Percentiles rank a stretch among this genome's conserved stretches.
These are phyloP conservation scores for Camellia lanceoleosa DNA, from an alignment of 148 eudicot genomes.

Conservation along the genomic window DNA sequence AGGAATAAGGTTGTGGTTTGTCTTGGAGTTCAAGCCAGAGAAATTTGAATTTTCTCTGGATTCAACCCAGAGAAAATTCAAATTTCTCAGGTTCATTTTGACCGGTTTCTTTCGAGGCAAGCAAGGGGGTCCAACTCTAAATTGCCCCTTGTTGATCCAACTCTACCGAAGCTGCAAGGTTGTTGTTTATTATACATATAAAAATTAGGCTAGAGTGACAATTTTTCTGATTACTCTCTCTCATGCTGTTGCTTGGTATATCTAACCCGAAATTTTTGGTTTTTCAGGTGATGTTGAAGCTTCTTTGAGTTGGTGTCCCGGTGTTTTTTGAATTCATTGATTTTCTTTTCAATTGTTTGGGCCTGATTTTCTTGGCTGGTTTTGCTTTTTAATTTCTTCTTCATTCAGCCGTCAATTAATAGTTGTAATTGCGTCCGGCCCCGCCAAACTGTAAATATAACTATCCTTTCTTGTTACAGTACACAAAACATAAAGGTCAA, in stretches of 20 bases:
- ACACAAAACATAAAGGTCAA: slow-evolving; percentile 18
- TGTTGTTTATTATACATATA: not conserved
- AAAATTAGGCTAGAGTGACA: not conserved
- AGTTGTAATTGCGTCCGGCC: slow-evolving; percentile 17
- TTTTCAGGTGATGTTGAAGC: slow-evolving; percentile 17
- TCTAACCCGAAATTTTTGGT: slow-evolving; percentile 5
- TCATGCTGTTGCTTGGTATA: not conserved
- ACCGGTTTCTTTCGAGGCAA: too few species aligned
- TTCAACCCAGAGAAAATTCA: too few species aligned
- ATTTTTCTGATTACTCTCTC: too few species aligned
- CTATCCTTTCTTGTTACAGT: slow-evolving; percentile 19
- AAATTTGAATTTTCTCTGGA: too few species aligned
- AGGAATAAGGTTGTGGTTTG: too few species aligned
- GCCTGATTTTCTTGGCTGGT: slow-evolving; percentile 9
- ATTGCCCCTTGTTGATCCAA: too few species aligned
- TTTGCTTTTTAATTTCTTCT: not conserved
- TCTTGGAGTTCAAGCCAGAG: too few species aligned
- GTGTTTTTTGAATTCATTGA: slow-evolving; percentile 14
- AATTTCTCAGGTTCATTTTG: too few species aligned
- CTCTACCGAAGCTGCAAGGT: too few species aligned
- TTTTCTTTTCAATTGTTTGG: slow-evolving; percentile 2
- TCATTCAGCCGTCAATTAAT: not conserved
- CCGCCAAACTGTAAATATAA: slow-evolving; percentile 27
- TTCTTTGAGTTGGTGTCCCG: not conserved
- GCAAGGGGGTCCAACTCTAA: too few species aligned